Base-by-base conservation (phyloP, 805 yeast species). In the Wickerhamiella lipophila region DNA sequence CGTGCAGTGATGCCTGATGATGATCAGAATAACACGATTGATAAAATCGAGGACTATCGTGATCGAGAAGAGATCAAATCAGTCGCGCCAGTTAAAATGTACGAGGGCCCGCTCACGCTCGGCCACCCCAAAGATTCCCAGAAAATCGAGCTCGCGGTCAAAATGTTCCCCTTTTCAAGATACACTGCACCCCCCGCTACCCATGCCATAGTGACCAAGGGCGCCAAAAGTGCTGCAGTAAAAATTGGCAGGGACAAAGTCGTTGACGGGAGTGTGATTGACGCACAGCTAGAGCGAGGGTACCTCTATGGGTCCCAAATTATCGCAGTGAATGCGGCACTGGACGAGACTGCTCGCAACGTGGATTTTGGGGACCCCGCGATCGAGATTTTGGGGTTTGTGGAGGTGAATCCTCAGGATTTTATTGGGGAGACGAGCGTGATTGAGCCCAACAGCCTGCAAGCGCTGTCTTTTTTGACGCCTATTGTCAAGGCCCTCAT, bases 41-140 rank as follows among this genome's bases (percentile, higher is more conserved):
- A 40, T n/a, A 43, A 47, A 19, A 18, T 58, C 27, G 38, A 3
- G 18, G 19, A 32, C 15, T n/a, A 32, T 4, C n/a, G 38, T 15
- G n/a, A 15, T 16, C 45, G 32, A 18, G 35, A 50, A 1, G 30
- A 47, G 5, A 46, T 58, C 12, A 70, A 68, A 53, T 58, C 65
- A 23, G 73, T 73, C 0, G 65, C 70, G 34, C 81, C 86, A 0
- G 61, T 74, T 2, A 61, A 62, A 21, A 55, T 67, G 0, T 78
- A 69, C 58, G 60, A 61, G 16, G 82, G 82, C 1, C 64, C 64
- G 9, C 61, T 81, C 3, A 58, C 76, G 21, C 55, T 79, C 13
- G 82, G 81, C 1, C 48, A 55, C 32, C 49, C 53, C 0, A 66
- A 68, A 52, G 51, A 61, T 5, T 39, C 56, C 1, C 53, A 54